Evolutionary conservation across 2,329 filamentous ascomycete species (phyloP).

Genomic region (Paraconiothyrium brasiliense): DNA sequence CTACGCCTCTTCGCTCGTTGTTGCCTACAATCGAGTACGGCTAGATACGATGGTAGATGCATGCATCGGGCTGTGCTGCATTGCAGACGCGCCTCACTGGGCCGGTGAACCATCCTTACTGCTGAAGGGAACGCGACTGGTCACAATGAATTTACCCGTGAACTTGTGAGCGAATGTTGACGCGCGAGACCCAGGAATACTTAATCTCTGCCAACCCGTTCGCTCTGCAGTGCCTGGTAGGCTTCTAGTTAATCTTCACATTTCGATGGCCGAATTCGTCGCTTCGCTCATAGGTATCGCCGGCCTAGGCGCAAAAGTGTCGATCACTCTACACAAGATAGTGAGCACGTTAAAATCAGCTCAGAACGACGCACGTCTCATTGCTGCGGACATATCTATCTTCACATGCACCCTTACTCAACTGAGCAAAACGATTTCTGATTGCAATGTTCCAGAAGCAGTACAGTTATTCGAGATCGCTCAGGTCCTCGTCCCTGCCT

Average conservation of each 20-base stretch:
- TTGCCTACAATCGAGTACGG: too few relatives aligned
- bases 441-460: background rate
- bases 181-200: background rate
- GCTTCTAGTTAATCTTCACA: background rate
- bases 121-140: background rate
- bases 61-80: background rate
- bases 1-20: too few relatives aligned
- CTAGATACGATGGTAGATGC: too few relatives aligned
- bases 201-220: background rate
- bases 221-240: background rate
- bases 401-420: slow-evolving; percentile 11
- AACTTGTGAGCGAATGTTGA: background rate
- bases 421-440: slow-evolving; percentile 7
- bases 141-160: background rate
- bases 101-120: background rate
- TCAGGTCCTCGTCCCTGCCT: background rate
- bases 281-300: slow-evolving; percentile 14
- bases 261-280: slow-evolving; percentile 12
- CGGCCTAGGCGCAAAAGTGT: slow-evolving; percentile 12
- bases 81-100: background rate
- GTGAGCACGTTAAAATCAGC: background rate
- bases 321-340: slow-evolving; percentile 1
- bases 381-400: slow-evolving; percentile 13
- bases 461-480: background rate
- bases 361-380: slow-evolving; percentile 5